Percentiles rank a stretch among this genome's conserved stretches.
Evolutionary conservation across 768 basidiomycete species (phyloP).

Genomic region (Tephrocybe rancida): DNA sequence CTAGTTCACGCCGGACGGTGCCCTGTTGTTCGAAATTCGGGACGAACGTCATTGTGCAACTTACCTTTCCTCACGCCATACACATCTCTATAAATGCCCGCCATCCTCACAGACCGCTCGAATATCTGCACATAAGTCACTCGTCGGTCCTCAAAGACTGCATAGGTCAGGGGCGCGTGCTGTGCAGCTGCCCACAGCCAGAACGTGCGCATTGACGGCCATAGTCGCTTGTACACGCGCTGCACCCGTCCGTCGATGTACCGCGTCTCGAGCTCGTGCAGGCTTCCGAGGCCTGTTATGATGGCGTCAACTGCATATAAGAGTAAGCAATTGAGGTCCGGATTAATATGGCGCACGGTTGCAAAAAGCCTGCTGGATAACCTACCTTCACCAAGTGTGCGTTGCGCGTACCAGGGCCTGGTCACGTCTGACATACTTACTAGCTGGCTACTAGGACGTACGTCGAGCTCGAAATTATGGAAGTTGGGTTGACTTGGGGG

Average conservation of each 20-base stretch:
- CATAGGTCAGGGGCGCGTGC: conserved; percentile 41
- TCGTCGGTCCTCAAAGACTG: conserved; percentile 51
- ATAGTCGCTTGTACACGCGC: conserved; percentile 55
- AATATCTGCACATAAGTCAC: conserved; percentile 43
- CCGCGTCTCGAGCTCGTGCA: conserved; percentile 43
- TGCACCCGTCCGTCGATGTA: conserved; percentile 46
- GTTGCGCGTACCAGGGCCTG: conserved; percentile 14
- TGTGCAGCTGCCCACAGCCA: conserved; percentile 41
- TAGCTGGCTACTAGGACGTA: no score
- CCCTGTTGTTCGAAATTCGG: not conserved
- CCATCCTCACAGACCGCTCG: conserved; percentile 35
- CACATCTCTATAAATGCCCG: conserved; percentile 34
- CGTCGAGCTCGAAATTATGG: not conserved
- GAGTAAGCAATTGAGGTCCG: not conserved
- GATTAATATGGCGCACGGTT: no score
- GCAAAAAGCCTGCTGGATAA: no score
- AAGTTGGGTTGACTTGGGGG: no score
- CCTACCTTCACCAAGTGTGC: conserved; percentile 14
- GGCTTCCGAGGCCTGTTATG: conserved; percentile 38
- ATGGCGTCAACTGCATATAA: conserved; percentile 31
- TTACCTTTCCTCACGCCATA: conserved; percentile 54
- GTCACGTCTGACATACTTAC: conserved; percentile 5
- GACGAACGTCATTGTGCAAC: not conserved
- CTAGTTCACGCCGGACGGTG: no score
- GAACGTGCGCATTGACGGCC: conserved; percentile 50